Evolutionary conservation across 1,139 yeast species (phyloP).

Genomic region (Lodderomyces theae): DNA sequence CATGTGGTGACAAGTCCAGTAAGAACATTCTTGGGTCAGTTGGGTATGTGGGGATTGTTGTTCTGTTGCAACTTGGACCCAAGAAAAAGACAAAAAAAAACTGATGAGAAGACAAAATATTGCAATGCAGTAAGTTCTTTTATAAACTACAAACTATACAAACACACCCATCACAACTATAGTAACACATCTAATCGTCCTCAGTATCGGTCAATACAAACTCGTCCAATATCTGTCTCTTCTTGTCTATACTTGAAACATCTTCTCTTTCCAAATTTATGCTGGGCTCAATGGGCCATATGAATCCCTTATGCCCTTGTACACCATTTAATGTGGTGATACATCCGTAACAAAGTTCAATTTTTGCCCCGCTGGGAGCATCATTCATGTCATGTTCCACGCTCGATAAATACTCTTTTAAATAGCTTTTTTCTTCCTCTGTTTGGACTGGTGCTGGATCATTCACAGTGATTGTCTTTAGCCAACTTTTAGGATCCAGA

Average conservation of each 20-base stretch:
- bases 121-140: too few relatives aligned
- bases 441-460: constrained; percentile 50
- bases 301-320: constrained; percentile 29
- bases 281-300: constrained; percentile 50
- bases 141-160: constrained; percentile 3
- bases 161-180: constrained; percentile 5
- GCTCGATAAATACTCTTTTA: constrained; percentile 19
- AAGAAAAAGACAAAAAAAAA: not conserved
- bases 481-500: constrained; percentile 66
- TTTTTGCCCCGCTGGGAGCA: constrained; percentile 14
- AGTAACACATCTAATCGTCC: constrained; percentile 9
- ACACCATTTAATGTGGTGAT: constrained; percentile 55
- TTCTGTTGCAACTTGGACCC: not conserved
- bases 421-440: constrained; percentile 45
- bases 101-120: not conserved
- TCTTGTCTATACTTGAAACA: constrained; percentile 21
- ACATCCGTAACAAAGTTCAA: constrained; percentile 74
- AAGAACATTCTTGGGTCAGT: too few relatives aligned
- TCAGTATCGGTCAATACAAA: constrained; percentile 47
- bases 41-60: not conserved
- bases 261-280: constrained; percentile 8
- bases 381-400: constrained; percentile 3
- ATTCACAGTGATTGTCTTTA: constrained; percentile 67
- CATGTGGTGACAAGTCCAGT: constrained; percentile 14
- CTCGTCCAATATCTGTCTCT: constrained; percentile 45